Percentiles rank a stretch among this genome's conserved stretches.
phyloP scores from a whole-genome alignment of 2,329 filamentous ascomycete genomes.

The Hysterium pulicare region DNA sequence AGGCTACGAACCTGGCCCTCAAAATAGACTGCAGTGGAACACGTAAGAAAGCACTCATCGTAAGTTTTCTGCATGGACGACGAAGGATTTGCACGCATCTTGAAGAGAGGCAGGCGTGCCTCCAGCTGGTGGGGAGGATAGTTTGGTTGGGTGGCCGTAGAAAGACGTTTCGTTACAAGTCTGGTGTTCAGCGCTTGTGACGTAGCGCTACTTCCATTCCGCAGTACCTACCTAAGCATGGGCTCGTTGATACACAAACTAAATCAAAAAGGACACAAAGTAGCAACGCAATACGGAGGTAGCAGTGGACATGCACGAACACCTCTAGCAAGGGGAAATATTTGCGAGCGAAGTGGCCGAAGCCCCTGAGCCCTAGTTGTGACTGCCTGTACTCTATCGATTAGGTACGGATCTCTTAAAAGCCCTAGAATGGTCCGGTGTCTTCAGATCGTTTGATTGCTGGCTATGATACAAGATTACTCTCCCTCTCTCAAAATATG shows the following conservation, averaged over 20 bases:
- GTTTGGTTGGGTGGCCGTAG: not conserved
- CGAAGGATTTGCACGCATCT: conserved; percentile 59
- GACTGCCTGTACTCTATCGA: too few species aligned
- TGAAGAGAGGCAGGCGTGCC: conserved; percentile 19
- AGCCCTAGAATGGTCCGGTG: too few species aligned
- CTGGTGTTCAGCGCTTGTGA: conserved; percentile 2
- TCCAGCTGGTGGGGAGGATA: not conserved
- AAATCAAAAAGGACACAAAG: too few species aligned
- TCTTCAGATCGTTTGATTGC: too few species aligned
- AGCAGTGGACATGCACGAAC: too few species aligned
- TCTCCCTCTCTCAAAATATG: not conserved
- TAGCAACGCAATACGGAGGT: too few species aligned
- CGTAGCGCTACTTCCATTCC: conserved; percentile 2
- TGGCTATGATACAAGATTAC: conserved; percentile 25
- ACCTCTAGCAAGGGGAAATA: too few species aligned
- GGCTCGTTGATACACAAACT: too few species aligned
- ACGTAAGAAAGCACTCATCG: conserved; percentile 91
- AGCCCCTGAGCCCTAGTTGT: too few species aligned
- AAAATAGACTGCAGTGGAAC: conserved; percentile 94
- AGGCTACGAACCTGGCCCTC: conserved; percentile 70
- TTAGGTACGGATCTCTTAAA: too few species aligned
- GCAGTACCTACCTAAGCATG: not conserved
- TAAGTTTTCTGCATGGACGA: conserved; percentile 93
- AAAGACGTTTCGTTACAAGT: not conserved
- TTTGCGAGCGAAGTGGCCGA: too few species aligned